These are phyloP conservation scores for Phallus indusiatus DNA, from an alignment of 768 basidiomycete species.

Conservation along the genomic window DNA sequence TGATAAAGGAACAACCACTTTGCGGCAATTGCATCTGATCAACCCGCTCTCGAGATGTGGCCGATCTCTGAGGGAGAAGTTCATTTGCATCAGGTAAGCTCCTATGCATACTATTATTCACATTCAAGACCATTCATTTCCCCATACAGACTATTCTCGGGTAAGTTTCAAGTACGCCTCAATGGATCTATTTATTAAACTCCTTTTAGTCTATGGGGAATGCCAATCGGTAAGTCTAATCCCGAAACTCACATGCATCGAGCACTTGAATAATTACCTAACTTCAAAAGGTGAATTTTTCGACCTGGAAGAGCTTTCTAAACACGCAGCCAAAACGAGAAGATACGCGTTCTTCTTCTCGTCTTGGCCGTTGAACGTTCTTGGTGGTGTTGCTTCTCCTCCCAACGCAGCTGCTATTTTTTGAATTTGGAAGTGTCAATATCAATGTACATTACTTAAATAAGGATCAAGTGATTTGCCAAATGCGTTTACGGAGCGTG, in stretches of 20 bases:
- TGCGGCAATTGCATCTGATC: conserved; percentile 59
- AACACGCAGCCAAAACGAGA: conserved; percentile 44
- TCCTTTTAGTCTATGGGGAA: conserved; percentile 57
- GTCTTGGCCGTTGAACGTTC: conserved; percentile 64
- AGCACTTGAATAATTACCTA: background rate
- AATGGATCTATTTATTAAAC: conserved; percentile 5
- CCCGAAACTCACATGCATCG: conserved; percentile 12
- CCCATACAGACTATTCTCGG: conserved; percentile 43
- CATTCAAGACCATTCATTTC: background rate
- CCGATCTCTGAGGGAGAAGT: background rate
- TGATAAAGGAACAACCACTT: conserved; percentile 77
- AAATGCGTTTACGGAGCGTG: too few relatives aligned
- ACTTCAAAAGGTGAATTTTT: conserved; percentile 59
- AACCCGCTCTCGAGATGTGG: conserved; percentile 52
- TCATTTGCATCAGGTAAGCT: background rate
- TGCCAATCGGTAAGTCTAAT: conserved; percentile 51
- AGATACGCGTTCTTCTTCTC: conserved; percentile 71
- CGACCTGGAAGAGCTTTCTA: conserved; percentile 55
- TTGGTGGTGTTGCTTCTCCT: conserved; percentile 61
- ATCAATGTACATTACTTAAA: too few relatives aligned
- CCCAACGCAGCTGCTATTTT: conserved; percentile 58
- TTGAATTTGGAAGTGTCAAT: background rate
- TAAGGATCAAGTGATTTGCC: too few relatives aligned
- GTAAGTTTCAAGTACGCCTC: conserved; percentile 26
- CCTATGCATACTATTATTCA: background rate